Evolutionary conservation across 2,329 filamentous ascomycete species (phyloP).

Genomic region (Cercospora canescens): DNA sequence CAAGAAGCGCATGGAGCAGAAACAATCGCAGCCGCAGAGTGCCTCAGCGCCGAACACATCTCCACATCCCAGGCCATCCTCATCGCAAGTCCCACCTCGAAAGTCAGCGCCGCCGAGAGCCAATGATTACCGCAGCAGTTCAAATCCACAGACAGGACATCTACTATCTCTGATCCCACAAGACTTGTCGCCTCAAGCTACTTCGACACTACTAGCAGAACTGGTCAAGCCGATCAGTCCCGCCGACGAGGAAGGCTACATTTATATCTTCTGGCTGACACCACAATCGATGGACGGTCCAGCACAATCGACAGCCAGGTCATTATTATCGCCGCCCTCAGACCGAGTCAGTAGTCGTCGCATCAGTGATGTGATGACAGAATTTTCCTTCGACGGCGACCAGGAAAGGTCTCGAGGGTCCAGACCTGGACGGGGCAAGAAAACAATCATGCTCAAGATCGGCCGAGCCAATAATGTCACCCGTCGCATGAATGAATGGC

Average conservation of each 20-base stretch:
- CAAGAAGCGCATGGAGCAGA: constrained; percentile 35
- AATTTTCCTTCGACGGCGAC: constrained; percentile 31
- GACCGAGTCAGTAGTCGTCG: constrained; percentile 22
- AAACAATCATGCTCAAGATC: constrained; percentile 68
- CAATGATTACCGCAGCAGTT: constrained; percentile 17
- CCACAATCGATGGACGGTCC: constrained; percentile 57
- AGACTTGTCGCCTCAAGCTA: constrained; percentile 64
- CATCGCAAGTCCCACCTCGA: constrained; percentile 11
- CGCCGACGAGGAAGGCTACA: constrained; percentile 81
- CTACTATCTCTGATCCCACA: constrained; percentile 70
- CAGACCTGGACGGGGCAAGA: constrained; percentile 32
- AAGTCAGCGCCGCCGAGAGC: constrained; percentile 14
- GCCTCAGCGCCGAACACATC: constrained; percentile 1
- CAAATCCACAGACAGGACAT: constrained; percentile 33
- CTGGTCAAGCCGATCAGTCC: constrained; percentile 73
- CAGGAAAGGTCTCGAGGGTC: not conserved
- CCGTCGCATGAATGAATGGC: constrained; percentile 88
- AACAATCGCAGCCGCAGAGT: constrained; percentile 8
- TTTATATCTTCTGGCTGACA: constrained; percentile 98
- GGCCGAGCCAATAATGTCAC: constrained; percentile 79
- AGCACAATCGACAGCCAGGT: constrained; percentile 44
- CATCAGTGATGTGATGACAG: constrained; percentile 37
- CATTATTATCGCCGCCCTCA: constrained; percentile 31
- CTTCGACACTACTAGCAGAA: constrained; percentile 72
- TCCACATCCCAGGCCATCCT: constrained; percentile 10